phyloP scores from a whole-genome alignment of 441 rosid genomes.

The Erodium texanum region DNA sequence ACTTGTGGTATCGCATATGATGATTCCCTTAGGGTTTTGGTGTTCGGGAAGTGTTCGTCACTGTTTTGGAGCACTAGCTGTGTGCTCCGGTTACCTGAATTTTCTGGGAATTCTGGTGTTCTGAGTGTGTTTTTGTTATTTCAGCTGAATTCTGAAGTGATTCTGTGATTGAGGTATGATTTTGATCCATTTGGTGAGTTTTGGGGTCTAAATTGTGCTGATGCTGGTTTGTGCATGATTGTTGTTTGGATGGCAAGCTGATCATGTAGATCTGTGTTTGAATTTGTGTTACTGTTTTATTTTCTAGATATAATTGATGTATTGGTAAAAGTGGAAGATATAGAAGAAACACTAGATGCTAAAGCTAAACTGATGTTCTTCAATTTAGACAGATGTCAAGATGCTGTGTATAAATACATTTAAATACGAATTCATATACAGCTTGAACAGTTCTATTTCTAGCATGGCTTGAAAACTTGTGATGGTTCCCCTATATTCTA shows the following conservation, averaged over 20 bases:
- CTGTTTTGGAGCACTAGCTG: slow-evolving; percentile 9
- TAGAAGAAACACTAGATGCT: background rate
- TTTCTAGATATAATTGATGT: background rate
- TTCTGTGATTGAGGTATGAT: slow-evolving; percentile 13
- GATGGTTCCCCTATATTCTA: background rate
- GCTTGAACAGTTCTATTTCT: background rate
- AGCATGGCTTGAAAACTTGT: background rate
- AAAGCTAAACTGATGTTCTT: background rate
- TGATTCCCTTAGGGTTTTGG: background rate
- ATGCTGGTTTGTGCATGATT: slow-evolving; percentile 22
- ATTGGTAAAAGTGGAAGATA: background rate
- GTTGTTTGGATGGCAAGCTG: slow-evolving; percentile 13
- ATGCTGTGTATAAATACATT: too few relatives aligned
- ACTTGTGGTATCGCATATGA: background rate
- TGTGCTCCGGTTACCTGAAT: slow-evolving; percentile 1
- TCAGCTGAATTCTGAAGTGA: slow-evolving; percentile 12
- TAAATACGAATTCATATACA: background rate
- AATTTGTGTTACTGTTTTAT: background rate
- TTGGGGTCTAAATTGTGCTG: slow-evolving; percentile 3
- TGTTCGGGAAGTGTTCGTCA: slow-evolving; percentile 14
- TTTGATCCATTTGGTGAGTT: slow-evolving; percentile 1
- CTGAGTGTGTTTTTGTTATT: background rate
- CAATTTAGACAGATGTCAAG: background rate
- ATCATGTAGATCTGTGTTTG: slow-evolving; percentile 29
- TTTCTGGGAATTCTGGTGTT: slow-evolving; percentile 1